Percentiles rank a stretch among this genome's conserved stretches.
phyloP scores from a whole-genome alignment of 305 asterid species.

The Galium porrigens region DNA sequence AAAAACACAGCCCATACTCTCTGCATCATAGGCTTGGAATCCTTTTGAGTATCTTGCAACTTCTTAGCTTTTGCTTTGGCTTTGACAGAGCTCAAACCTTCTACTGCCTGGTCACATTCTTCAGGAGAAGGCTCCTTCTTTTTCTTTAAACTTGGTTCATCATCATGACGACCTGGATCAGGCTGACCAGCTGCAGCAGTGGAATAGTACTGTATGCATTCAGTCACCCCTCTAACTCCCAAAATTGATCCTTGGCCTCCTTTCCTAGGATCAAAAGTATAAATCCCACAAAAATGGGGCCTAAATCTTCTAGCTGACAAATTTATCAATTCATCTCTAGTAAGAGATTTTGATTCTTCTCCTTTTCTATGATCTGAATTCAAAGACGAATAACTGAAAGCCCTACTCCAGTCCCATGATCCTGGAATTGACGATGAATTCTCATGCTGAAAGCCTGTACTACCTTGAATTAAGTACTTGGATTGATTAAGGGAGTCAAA shows the following conservation, averaged over 20 bases:
- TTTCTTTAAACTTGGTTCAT: constrained; percentile 40
- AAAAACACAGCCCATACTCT: constrained; percentile 62
- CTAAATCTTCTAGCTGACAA: constrained; percentile 21
- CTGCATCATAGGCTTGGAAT: constrained; percentile 38
- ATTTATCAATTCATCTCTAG: constrained; percentile 20
- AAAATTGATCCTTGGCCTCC: constrained; percentile 31
- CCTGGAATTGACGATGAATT: constrained; percentile 25
- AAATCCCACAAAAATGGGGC: constrained; percentile 22
- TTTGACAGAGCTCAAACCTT: constrained; percentile 71
- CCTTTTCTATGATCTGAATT: constrained; percentile 24
- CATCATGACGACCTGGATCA: constrained; percentile 32
- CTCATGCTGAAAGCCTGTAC: constrained; percentile 35
- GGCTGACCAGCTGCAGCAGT: constrained; percentile 62
- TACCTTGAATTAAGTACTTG: constrained; percentile 27
- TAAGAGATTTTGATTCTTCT: constrained; percentile 21
- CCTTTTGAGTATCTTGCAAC: constrained; percentile 68
- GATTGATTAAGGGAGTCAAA: constrained; percentile 34
- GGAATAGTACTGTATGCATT: constrained; percentile 34
- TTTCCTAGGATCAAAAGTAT: constrained; percentile 22
- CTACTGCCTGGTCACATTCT: constrained; percentile 96
- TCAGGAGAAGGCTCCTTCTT: constrained; percentile 97
- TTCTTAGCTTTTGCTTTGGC: constrained; percentile 85
- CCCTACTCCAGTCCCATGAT: constrained; percentile 30
- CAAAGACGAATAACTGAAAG: constrained; percentile 26
- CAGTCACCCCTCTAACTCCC: constrained; percentile 42